Evolutionary conservation across 306 rosid species (phyloP).

Genomic region (Inga oerstediana): DNA sequence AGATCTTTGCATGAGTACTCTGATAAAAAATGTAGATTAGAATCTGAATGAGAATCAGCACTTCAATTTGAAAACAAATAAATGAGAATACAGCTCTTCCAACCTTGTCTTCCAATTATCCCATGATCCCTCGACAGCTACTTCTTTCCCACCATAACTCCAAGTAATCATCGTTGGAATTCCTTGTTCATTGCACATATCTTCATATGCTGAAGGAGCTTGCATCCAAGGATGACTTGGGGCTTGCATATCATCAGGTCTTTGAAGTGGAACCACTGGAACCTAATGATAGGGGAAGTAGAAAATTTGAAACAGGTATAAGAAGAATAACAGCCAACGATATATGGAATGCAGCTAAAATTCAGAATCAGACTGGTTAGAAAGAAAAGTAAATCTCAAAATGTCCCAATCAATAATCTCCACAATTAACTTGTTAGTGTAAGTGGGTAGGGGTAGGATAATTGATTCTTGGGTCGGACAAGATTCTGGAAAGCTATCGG

Average conservation of each 20-base stretch:
- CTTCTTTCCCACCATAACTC: conserved; percentile 87
- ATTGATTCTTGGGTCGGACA: conserved; percentile 28
- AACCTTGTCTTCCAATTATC: conserved; percentile 94
- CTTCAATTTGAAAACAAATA: conserved; percentile 31
- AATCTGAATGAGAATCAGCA: conserved; percentile 22
- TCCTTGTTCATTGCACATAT: conserved; percentile 66
- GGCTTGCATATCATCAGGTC: conserved; percentile 83
- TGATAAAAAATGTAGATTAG: conserved; percentile 50
- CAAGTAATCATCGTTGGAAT: conserved; percentile 98
- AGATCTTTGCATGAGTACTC: conserved; percentile 81
- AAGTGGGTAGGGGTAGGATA: background rate
- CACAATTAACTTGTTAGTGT: conserved; percentile 10
- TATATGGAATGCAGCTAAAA: conserved; percentile 24
- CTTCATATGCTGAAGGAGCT: conserved; percentile 63
- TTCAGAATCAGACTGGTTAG: conserved; percentile 22
- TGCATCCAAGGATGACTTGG: conserved; percentile 79
- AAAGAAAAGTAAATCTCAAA: conserved; percentile 14
- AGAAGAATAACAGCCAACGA: conserved; percentile 22
- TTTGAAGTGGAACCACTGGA: conserved; percentile 79
- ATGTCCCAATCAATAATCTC: conserved; percentile 23
- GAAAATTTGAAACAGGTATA: background rate
- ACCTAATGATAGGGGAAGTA: conserved; percentile 51
- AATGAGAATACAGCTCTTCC: conserved; percentile 14
- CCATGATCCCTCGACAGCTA: conserved; percentile 96
- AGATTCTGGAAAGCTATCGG: conserved; percentile 37